Conservation (phyloP, 495 filamentous ascomycete species). For the Penicillium paradoxum region DNA sequence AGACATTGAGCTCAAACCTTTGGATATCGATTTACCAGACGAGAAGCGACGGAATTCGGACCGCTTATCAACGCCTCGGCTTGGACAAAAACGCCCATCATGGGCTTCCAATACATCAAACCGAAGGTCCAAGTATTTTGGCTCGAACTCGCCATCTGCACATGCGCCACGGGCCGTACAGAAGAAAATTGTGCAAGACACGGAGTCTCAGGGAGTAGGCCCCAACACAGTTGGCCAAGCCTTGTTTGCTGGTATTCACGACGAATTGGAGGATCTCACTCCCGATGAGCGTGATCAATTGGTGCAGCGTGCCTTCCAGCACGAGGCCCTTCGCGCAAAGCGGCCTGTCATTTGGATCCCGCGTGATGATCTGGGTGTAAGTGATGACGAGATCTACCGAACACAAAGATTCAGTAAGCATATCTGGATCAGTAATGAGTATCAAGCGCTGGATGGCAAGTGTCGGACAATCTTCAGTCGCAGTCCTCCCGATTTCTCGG, state of each 20-base stretch:
- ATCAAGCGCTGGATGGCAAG: conserved; percentile 79
- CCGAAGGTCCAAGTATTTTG: conserved; percentile 41
- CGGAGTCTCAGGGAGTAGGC: conserved; percentile 60
- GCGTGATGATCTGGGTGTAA: conserved; percentile 82
- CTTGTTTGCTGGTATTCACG: conserved; percentile 79
- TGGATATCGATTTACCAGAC: conserved; percentile 35
- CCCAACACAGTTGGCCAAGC: conserved; percentile 60
- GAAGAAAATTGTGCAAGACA: conserved; percentile 42
- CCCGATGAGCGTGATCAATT: conserved; percentile 85
- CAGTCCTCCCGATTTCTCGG: conserved; percentile 88
- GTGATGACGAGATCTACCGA: conserved; percentile 81
- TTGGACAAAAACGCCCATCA: conserved; percentile 26
- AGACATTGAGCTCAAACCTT: conserved; percentile 57
- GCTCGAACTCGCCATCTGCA: conserved; percentile 28
- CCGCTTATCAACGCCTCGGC: conserved; percentile 16
- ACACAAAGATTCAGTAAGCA: conserved; percentile 72
- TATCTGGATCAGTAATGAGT: conserved; percentile 93
- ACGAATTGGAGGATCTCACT: conserved; percentile 91
- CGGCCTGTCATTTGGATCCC: conserved; percentile 93
- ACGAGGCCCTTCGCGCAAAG: conserved; percentile 79
- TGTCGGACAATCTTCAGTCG: conserved; percentile 79
- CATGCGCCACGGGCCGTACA: conserved; percentile 32
- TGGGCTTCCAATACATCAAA: conserved; percentile 42
- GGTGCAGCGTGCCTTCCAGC: conserved; percentile 84
- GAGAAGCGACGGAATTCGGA: conserved; percentile 11